phyloP scores from a whole-genome alignment of 2,329 filamentous ascomycete species.

The Didymella exigua region DNA sequence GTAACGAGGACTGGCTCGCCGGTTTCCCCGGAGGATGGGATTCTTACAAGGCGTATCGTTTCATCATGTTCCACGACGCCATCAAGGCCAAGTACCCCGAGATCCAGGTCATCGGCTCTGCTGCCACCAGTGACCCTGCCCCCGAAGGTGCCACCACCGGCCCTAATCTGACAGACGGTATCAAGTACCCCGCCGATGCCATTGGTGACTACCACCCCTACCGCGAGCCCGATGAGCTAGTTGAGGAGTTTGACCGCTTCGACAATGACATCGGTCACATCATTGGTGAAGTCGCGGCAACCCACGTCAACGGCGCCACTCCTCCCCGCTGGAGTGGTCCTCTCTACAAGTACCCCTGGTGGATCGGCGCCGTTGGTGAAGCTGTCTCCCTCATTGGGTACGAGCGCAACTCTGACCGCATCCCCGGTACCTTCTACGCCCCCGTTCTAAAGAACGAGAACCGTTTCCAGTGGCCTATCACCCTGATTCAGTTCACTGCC shows the following conservation, averaged over 20 bases:
- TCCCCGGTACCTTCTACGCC: constrained; percentile 55
- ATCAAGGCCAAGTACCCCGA: constrained; percentile 44
- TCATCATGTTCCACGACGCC: constrained; percentile 41
- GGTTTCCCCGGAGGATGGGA: constrained; percentile 36
- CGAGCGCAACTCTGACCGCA: constrained; percentile 67
- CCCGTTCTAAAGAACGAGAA: constrained; percentile 45
- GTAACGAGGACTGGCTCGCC: constrained; percentile 49
- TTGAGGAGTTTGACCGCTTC: constrained; percentile 50
- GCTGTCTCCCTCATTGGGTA: constrained; percentile 69
- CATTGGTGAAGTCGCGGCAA: constrained; percentile 46
- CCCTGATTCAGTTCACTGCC: constrained; percentile 50
- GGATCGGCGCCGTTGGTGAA: constrained; percentile 66
- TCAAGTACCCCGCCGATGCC: constrained; percentile 27
- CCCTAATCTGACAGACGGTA: constrained; percentile 36
- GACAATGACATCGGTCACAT: constrained; percentile 48
- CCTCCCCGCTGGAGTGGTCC: constrained; percentile 33
- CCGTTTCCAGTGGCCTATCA: constrained; percentile 46
- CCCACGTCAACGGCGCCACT: constrained; percentile 38
- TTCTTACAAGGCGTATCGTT: constrained; percentile 42
- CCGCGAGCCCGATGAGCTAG: constrained; percentile 51
- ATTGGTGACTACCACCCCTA: constrained; percentile 53
- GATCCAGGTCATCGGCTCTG: constrained; percentile 45
- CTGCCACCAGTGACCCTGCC: constrained; percentile 38
- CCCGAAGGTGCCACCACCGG: constrained; percentile 40
- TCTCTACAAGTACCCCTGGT: constrained; percentile 37